Evolutionary conservation across 306 rosid species (phyloP).

Genomic region (Pachyrhizus erosus): DNA sequence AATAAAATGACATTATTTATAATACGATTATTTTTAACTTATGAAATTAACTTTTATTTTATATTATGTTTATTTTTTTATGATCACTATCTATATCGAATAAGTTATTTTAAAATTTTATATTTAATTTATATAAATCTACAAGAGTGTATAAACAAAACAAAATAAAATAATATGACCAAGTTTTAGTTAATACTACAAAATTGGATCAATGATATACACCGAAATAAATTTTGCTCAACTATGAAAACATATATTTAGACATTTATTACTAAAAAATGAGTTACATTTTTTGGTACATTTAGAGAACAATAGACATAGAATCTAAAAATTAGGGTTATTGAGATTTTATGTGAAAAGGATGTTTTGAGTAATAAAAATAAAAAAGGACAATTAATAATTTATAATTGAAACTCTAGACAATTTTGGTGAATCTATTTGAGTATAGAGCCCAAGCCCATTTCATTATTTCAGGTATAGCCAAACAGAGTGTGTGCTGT

Average conservation of each 20-base stretch:
- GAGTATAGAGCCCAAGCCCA: not conserved
- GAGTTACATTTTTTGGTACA: too few relatives aligned
- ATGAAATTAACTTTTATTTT: not conserved
- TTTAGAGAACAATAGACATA: not conserved
- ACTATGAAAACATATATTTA: not conserved
- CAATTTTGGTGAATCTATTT: not conserved
- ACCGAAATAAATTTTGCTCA: not conserved
- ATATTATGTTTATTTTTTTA: too few relatives aligned
- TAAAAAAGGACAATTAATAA: not conserved
- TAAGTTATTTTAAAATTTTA: not conserved
- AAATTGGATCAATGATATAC: not conserved
- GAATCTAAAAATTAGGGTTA: not conserved
- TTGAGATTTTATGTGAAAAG: not conserved
- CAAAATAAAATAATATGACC: too few relatives aligned
- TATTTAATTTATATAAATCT: too few relatives aligned
- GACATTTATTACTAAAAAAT: too few relatives aligned
- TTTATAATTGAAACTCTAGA: too few relatives aligned
- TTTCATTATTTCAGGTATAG: not conserved
- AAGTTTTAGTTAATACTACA: too few relatives aligned
- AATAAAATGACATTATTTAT: too few relatives aligned
- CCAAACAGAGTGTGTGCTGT: conserved; percentile 29
- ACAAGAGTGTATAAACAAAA: not conserved
- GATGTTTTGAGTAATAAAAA: not conserved
- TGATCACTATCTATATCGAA: not conserved
- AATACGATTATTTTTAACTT: too few relatives aligned